phyloP scores from a whole-genome alignment of 331 rosid species.

The Spiraea crenata region DNA sequence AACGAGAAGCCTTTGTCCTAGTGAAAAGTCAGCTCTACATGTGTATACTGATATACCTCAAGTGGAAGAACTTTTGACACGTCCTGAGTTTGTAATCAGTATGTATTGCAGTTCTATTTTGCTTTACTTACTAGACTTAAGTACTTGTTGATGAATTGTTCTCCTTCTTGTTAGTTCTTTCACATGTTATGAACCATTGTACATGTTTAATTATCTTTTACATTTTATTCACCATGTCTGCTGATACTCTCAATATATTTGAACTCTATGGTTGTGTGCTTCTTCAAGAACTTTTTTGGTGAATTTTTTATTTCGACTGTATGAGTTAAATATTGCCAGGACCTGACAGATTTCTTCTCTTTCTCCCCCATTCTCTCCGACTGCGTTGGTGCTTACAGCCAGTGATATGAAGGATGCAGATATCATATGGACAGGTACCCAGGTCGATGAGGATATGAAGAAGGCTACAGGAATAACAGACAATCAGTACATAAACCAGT shows the following conservation, averaged over 20 bases:
- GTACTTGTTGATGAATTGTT: constrained; percentile 1
- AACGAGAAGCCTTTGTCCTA: constrained; percentile 32
- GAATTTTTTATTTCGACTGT: neutral
- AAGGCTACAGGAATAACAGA: constrained; percentile 80
- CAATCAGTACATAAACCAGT: constrained; percentile 78
- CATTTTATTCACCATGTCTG: neutral
- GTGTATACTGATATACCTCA: constrained; percentile 89
- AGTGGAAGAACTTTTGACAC: constrained; percentile 77
- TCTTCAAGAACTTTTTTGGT: neutral
- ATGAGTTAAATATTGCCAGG: constrained; percentile 11
- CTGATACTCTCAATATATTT: neutral
- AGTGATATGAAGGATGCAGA: constrained; percentile 83
- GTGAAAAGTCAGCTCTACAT: constrained; percentile 42
- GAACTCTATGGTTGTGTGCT: neutral
- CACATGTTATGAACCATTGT: neutral
- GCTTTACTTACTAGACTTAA: constrained; percentile 2
- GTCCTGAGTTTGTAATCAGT: constrained; percentile 71
- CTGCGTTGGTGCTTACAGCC: constrained; percentile 44
- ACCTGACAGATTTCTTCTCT: constrained; percentile 10
- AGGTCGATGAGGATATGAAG: constrained; percentile 83
- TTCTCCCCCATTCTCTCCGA: neutral
- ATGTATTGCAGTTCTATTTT: constrained; percentile 32
- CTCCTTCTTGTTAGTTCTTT: neutral
- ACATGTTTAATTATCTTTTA: neutral
- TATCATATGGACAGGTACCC: constrained; percentile 84